Conservation (phyloP, 768 basidiomycete genomes). For the Leccinum pellstonianum region DNA sequence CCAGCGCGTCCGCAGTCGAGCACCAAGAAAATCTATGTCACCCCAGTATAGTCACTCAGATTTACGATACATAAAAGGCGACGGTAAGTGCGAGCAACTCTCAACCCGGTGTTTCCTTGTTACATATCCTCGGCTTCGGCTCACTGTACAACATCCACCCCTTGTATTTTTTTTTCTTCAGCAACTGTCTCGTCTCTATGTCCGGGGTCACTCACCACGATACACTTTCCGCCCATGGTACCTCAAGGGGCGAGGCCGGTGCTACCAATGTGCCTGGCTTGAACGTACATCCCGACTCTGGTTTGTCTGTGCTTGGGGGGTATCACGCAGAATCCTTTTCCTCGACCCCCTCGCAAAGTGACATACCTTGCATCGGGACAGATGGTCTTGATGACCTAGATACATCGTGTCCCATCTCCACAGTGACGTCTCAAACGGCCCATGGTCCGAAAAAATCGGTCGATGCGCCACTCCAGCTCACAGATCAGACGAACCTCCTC, state of each 20-base stretch:
- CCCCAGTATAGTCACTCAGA: not conserved
- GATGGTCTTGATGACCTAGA: constrained; percentile 3
- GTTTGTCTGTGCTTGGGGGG: not conserved
- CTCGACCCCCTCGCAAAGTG: not conserved
- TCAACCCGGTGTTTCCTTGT: constrained; percentile 1
- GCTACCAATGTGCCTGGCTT: not conserved
- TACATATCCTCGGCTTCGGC: not conserved
- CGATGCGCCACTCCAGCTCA: constrained; percentile 33
- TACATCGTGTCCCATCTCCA: constrained; percentile 6
- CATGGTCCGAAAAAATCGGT: constrained; percentile 1
- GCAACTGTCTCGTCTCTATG: not conserved
- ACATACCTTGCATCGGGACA: not conserved
- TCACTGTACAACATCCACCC: constrained; percentile 2
- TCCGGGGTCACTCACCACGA: constrained; percentile 1
- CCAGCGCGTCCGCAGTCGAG: constrained; percentile 4
- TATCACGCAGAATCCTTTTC: constrained; percentile 2
- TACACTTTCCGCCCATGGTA: not conserved
- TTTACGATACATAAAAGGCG: constrained; percentile 14
- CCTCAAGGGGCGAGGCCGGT: not conserved
- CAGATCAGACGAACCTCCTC: constrained; percentile 76
- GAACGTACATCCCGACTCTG: not conserved
- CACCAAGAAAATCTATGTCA: not conserved
- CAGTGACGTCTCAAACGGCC: not conserved
- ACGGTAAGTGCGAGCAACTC: not conserved
- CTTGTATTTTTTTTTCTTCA: not conserved